Evolutionary conservation across 352 stramenopile genomes (phyloP), one percentile per base, ranked within the genome.

Genomic region (Phytophthora cactorum): DNA sequence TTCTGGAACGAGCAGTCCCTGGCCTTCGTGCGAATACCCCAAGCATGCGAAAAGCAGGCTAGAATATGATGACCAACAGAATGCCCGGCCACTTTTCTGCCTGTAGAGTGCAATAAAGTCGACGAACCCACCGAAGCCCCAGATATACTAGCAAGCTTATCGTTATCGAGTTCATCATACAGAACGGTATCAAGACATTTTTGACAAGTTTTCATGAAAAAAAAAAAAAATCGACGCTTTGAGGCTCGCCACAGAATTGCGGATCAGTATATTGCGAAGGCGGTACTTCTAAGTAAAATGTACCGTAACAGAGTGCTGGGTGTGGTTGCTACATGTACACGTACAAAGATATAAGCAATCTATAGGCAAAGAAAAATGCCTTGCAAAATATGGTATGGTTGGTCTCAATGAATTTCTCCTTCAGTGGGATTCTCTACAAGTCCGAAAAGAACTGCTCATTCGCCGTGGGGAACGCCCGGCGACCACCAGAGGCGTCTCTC

Each of bases 361-460:
- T 22, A 39, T 15, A 15, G 7, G 36, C n/a, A 43, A n/a, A 4
- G 36, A n/a, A 17, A 43, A 52, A 31, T 15, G 5, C n/a, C 4
- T 11, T 69, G 63, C 51, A 58, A 67, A 72, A 49, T 75, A 75
- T 15, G 72, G 61, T 75, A 59, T 72, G 50, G 28, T 68, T 63
- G 47, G 53, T 66, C 29, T 56, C 61, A 71, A 61, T 27, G 45
- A 59, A 36, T 59, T n/a, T 51, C 22, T 52, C 27, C 22, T 39
- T 31, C 6, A 39, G 34, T 46, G 31, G 8, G 25, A 56, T 43
- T 11, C 27, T 64, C 63, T 79, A 96, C 69, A 96, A 75, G 59
- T 96, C 88, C 27, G 88, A 93, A 59, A 94, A 96, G 63, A 96
- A 96, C 38, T 76, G 78, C 67, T 95, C 88, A 50, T 87, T 87